Conservation (phyloP, 371 early-diverging fungal genomes). For the Mucor sp. region DNA sequence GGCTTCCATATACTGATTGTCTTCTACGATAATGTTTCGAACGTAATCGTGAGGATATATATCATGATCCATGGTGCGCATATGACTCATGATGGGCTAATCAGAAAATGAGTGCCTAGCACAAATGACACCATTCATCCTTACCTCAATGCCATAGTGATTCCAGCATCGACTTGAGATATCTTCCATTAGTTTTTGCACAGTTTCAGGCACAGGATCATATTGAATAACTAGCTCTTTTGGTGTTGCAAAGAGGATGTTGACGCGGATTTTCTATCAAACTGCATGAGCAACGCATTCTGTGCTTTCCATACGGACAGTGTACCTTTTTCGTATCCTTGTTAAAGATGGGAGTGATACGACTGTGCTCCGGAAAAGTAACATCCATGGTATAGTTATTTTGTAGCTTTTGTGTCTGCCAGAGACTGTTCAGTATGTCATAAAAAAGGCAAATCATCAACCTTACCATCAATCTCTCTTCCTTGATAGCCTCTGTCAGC, state of each 20-base stretch:
- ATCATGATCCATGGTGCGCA: constrained; percentile 11
- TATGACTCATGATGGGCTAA: constrained; percentile 25
- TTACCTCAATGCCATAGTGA: constrained; percentile 32
- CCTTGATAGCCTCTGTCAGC: background rate
- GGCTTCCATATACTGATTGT: constrained; percentile 15
- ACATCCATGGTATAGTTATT: background rate
- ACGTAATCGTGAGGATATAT: constrained; percentile 25
- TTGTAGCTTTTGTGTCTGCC: background rate
- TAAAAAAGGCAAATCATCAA: background rate
- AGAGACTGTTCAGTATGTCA: background rate
- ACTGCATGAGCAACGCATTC: background rate
- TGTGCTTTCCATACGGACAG: background rate
- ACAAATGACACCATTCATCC: background rate
- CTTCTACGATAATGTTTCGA: constrained; percentile 8
- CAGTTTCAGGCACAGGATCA: constrained; percentile 7
- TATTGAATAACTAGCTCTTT: constrained; percentile 11
- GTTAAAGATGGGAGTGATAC: background rate
- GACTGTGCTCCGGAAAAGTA: background rate
- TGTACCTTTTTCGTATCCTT: background rate
- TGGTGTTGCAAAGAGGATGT: background rate
- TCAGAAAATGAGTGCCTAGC: background rate
- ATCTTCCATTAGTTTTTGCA: constrained; percentile 24
- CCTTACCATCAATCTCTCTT: constrained; percentile 7
- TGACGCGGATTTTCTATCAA: constrained; percentile 8
- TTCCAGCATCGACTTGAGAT: constrained; percentile 26